Evolutionary conservation across 345 rosid genomes (phyloP).

Genomic region (Bruguiera sexangula): DNA sequence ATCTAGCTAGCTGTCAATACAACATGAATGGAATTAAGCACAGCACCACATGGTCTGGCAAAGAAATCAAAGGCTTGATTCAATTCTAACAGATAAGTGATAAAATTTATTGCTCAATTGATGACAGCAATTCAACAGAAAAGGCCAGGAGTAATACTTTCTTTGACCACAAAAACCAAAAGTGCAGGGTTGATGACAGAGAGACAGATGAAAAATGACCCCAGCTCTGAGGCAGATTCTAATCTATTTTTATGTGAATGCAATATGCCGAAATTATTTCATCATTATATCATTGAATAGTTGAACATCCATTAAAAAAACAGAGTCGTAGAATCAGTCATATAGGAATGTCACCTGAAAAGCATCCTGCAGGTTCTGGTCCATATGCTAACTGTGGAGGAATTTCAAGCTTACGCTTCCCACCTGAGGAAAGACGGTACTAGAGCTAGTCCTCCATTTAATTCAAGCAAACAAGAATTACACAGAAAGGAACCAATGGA

Average conservation of each 20-base stretch:
- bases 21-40: constrained; percentile 1
- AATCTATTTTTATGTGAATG: no score
- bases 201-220: no score
- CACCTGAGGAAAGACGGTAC: constrained; percentile 41
- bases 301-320: background rate
- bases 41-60: background rate
- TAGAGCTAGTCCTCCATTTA: background rate
- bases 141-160: no score
- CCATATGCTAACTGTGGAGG: constrained; percentile 91
- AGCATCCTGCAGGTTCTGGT: constrained; percentile 97
- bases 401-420: constrained; percentile 80
- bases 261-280: no score
- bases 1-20: background rate
- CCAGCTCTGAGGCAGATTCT: no score
- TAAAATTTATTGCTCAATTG: background rate
- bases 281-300: no score
- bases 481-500: background rate
- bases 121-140: no score
- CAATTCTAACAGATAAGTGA: background rate
- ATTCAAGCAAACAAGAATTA: constrained; percentile 1
- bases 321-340: background rate
- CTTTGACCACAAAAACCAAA: no score
- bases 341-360: constrained; percentile 49
- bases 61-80: background rate
- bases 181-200: no score